Base-by-base conservation (phyloP, 768 basidiomycete genomes). In the Hypsizygus marmoreus region DNA sequence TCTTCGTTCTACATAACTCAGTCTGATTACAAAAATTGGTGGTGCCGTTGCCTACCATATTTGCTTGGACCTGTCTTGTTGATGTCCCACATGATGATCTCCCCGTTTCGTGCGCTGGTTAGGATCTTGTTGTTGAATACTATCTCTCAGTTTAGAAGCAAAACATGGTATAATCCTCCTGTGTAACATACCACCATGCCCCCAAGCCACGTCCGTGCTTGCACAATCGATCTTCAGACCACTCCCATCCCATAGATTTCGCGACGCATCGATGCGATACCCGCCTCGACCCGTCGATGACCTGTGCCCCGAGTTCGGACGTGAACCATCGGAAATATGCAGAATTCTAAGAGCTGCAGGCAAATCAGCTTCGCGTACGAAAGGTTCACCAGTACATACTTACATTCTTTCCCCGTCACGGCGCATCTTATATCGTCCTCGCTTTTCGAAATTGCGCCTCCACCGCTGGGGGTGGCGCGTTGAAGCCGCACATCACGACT, bases 121-220 rank as follows among this genome's bases (percentile, higher is more conserved):
- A 91, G 63, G 38, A 91, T 79, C 66, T 91, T 91, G 63, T 83
- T 81, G 60, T 70, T 81, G 66, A 81, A 88, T 9, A 63, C 88
- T 91, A 50, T 12, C 32, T 14, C 8, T 29, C 14, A 49, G 38
- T n/a, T 25, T 23, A 45, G 28, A 43, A 1, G 51, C 41, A 38
- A 10, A 12, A 28, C 29, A 5, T 41, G 10, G 31, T 16, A 17
- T 32, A 35, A 6, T 31, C 31, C 1, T 20, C 30, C 26, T 22
- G 41, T 45, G 20, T 28, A 19, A 71, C 80, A 45, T 48, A 86
- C 86, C 63, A 42, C 83, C 85, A 54, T 75, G 74, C 19, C 82
- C 84, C 89, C 89, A 91, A n/a, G 80, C 84, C 14, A 91, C 82
- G 56, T 88, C 88, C 0, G 88, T 91, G 54, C 78, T 83, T 0